Evolutionary conservation across 2,329 filamentous ascomycete genomes (phyloP).

Genomic region (Lasiodiplodia sp.): DNA sequence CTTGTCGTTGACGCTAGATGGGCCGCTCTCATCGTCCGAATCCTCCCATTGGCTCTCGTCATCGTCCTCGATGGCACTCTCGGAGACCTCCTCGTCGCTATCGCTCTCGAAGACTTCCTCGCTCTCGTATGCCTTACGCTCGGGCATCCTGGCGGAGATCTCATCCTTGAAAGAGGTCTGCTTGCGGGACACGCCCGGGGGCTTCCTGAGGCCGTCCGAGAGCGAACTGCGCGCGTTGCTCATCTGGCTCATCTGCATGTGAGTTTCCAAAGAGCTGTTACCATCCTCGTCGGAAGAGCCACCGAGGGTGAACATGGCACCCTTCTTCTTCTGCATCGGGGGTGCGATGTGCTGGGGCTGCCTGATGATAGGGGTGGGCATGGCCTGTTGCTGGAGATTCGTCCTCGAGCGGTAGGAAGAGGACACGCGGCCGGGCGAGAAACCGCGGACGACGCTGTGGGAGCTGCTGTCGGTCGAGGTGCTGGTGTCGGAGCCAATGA

Average conservation of each 20-base stretch:
- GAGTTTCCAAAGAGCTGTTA: constrained; percentile 74
- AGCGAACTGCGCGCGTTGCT: constrained; percentile 61
- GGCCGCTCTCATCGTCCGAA: constrained; percentile 77
- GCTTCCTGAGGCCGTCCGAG: constrained; percentile 60
- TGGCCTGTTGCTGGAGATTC: constrained; percentile 58
- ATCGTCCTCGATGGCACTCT: constrained; percentile 69
- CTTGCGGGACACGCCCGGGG: constrained; percentile 66
- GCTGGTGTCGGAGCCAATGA: constrained; percentile 65
- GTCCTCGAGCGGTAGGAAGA: constrained; percentile 71
- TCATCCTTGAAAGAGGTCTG: constrained; percentile 82
- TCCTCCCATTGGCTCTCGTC: constrained; percentile 62
- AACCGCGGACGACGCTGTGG: constrained; percentile 82
- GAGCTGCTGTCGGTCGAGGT: constrained; percentile 67
- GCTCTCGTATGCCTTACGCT: constrained; percentile 60
- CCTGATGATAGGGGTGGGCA: constrained; percentile 68
- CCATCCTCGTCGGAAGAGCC: constrained; percentile 86
- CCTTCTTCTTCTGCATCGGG: constrained; percentile 66
- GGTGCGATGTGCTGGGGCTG: constrained; percentile 35
- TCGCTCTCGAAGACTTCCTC: constrained; percentile 67
- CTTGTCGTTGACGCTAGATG: constrained; percentile 81
- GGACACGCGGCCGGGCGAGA: constrained; percentile 77
- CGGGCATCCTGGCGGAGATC: constrained; percentile 71
- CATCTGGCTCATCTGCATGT: constrained; percentile 67
- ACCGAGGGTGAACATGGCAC: constrained; percentile 76
- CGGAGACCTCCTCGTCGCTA: constrained; percentile 57